Evolutionary conservation across 2,329 filamentous ascomycete species (phyloP).

Genomic region (Ceratocystis destructans): DNA sequence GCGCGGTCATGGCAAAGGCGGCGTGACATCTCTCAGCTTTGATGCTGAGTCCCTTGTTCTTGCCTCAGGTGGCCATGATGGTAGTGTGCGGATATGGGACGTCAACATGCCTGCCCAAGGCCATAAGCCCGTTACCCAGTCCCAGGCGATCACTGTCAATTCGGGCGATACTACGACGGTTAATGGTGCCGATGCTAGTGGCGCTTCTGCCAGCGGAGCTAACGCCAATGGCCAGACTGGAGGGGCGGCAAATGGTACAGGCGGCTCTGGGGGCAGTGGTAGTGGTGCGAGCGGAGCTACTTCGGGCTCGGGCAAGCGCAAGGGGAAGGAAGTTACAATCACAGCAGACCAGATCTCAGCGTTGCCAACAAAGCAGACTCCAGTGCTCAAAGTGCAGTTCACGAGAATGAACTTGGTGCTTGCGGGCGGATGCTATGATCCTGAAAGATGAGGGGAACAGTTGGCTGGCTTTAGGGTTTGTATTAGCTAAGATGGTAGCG

Average conservation of each 20-base stretch:
- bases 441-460: constrained; percentile 21
- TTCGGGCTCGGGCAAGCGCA: constrained; percentile 48
- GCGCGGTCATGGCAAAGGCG: constrained; percentile 82
- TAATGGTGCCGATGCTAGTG: constrained; percentile 6
- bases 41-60: constrained; percentile 84
- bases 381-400: constrained; percentile 84
- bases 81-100: constrained; percentile 90
- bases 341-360: constrained; percentile 88
- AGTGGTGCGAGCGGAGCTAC: constrained; percentile 23
- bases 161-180: constrained; percentile 17
- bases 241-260: constrained; percentile 21
- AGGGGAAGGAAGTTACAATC: constrained; percentile 77
- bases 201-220: constrained; percentile 28
- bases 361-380: constrained; percentile 91
- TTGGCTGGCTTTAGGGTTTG: neutral
- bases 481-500: neutral
- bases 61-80: constrained; percentile 79
- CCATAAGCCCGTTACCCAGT: constrained; percentile 40
- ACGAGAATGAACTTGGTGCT: constrained; percentile 91
- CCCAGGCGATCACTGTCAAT: constrained; percentile 22
- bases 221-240: constrained; percentile 31
- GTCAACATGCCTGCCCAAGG: constrained; percentile 58
- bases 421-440: constrained; percentile 60
- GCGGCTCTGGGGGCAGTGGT: constrained; percentile 20
- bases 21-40: constrained; percentile 87